Evolutionary conservation across 2,329 filamentous ascomycete species (phyloP), one percentile per base, ranked within the genome.

Genomic region (Xylariales sp.): DNA sequence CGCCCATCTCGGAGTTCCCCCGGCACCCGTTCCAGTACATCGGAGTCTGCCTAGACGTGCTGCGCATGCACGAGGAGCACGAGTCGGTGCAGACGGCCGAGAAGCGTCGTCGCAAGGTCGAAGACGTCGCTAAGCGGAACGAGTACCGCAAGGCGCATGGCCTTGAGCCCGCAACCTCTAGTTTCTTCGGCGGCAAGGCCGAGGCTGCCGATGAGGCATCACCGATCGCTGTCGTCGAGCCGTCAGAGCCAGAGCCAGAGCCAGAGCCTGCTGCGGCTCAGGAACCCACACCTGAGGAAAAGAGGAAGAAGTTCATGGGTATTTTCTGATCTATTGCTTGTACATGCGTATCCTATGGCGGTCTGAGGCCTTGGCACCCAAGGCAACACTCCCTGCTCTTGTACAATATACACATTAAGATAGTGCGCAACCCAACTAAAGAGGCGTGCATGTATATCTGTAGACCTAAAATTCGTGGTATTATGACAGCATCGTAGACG

Each of bases 141-240:
- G 90, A 92, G 80, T 99, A 93, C 81, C 89, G 94, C 75, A 90
- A 93, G 80, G 93, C 91, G 68, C 93, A 97, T 83, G 94, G 93
- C 9, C 80, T 97, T 76, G 91, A 94, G 78, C 65, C 75, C 53
- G 70, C 71, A 10, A 67, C 62, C 54, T 32, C 36, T 9, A 73
- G 76, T 7, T 68, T 76, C 55, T 75, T 72, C 62, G 71, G 71
- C 39, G 62, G 50, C 60, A 65, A 53, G 52, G 78, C 74, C 53
- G 76, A 78, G 48, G 61, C 43, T 14, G 45, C 54, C 7, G 53
- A 36, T 23, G 54, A 28, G 23, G 48, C 64, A 53, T 65, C 71
- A 8, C 28, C 58, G 30, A 52, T 63, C 36, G 60, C 45, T 62
- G 64, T 30, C 65, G 50, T 53, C 43, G 61, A 65, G 66, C 34